Base-by-base conservation (phyloP, 139 green algal genomes). In the Closterium sp. region DNA sequence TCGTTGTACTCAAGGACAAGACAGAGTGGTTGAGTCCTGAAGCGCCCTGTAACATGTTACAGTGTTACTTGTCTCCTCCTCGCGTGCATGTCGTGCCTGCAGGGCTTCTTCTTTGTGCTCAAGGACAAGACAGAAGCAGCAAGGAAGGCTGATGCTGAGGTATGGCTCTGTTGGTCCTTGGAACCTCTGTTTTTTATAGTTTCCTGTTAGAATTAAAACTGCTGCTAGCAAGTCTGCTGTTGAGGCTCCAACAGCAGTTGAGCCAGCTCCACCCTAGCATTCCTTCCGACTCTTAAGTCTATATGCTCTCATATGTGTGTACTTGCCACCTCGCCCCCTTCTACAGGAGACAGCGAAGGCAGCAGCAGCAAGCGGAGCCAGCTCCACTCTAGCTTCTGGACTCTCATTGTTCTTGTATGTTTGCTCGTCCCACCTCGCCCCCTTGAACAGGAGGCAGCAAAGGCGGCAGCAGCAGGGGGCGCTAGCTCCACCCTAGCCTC, bases 101-200 rank as follows among this genome's bases (percentile, higher is more conserved):
- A 86, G 83, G 83, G 83, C 25, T 86, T 86, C 83, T 86, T 86
- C 25, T 86, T 86, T 32, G 30, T 86, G 21, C 83, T 86, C 5
- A 86, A 86, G 21, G 83, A 86, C 8, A 86, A 86, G 28, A 76
- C 55, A 76, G 55, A 76, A 76, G 55, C 55, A 28, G 55, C 55
- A 3, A 76, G 55, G 25, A 28, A 76, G 55, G 55, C 55, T 2
- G 55, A 76, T 16, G 16, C 25, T 76, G 55, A 76, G 55, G 55
- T 76, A 76, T 28, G 55, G 0, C 4, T n/a, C n/a, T n/a, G n/a
- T n/a, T n/a, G n/a, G n/a, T n/a, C n/a, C n/a, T n/a, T n/a, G n/a
- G n/a, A n/a, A n/a, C n/a, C n/a, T n/a, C n/a, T n/a, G n/a, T n/a
- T n/a, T n/a, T n/a, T n/a, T n/a, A n/a, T n/a, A n/a, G n/a, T n/a